phyloP scores from a whole-genome alignment of 1,139 yeast genomes.

The Geotrichum phurueaensis region DNA sequence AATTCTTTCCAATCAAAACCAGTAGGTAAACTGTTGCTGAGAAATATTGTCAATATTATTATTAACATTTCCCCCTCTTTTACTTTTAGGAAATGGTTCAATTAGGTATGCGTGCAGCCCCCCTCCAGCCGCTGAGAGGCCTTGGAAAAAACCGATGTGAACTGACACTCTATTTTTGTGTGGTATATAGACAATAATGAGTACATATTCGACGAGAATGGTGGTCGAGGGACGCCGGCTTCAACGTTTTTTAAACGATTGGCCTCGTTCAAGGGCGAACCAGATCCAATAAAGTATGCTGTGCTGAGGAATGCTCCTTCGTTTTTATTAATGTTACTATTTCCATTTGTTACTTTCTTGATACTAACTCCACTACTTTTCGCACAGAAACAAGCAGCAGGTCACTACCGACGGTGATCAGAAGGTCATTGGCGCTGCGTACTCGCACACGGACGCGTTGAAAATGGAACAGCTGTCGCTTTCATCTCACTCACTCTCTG shows the following conservation, averaged over 20 bases:
- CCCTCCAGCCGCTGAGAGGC: background rate
- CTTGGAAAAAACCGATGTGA: background rate
- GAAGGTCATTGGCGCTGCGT: slow-evolving; percentile 41
- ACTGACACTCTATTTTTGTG: background rate
- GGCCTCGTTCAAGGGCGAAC: slow-evolving; percentile 31
- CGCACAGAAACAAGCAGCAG: background rate
- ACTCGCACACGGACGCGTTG: slow-evolving; percentile 37
- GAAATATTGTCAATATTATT: background rate
- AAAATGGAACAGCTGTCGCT: slow-evolving; percentile 22
- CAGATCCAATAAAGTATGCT: slow-evolving; percentile 10
- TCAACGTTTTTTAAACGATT: slow-evolving; percentile 53
- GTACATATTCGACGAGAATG: slow-evolving; percentile 61
- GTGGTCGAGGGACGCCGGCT: slow-evolving; percentile 60
- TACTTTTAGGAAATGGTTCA: slow-evolving; percentile 49
- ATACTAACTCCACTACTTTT: background rate
- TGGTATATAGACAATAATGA: slow-evolving; percentile 43
- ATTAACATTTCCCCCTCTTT: background rate
- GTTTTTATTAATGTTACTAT: background rate
- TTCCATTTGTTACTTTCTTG: background rate
- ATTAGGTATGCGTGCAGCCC: slow-evolving; percentile 39
- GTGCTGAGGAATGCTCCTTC: background rate
- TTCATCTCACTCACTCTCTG: slow-evolving; percentile 13
- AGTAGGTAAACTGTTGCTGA: background rate
- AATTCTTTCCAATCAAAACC: slow-evolving; percentile 2
- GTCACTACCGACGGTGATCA: slow-evolving; percentile 29